These are phyloP conservation scores for Ormosia semicastrata DNA, from an alignment of 306 rosid genomes.

Conservation along the genomic window DNA sequence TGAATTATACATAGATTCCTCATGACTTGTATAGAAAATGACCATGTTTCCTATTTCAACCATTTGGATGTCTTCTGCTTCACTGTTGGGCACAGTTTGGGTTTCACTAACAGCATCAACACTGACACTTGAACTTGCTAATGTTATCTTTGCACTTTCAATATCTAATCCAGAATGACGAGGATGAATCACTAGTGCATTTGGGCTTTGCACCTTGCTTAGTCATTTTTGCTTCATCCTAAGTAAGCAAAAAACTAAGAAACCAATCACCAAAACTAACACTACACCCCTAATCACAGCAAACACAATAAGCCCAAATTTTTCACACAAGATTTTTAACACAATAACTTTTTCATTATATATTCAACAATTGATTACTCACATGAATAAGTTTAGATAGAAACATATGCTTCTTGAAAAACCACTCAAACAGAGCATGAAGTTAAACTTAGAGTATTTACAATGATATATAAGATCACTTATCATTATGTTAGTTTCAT, in stretches of 20 bases:
- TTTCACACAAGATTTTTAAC: no score
- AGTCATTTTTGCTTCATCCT: conserved; percentile 67
- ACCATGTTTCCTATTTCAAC: conserved; percentile 93
- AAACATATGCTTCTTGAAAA: no score
- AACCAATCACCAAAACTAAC: conserved; percentile 50
- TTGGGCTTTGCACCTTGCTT: conserved; percentile 88
- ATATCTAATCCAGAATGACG: conserved; percentile 82
- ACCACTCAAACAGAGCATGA: no score
- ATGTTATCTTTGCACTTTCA: conserved; percentile 84
- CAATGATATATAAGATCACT: no score
- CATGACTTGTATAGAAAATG: conserved; percentile 84
- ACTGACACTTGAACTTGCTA: conserved; percentile 87
- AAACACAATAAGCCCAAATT: conserved; percentile 64
- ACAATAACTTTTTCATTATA: no score
- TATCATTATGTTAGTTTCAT: no score
- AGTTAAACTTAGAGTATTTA: no score
- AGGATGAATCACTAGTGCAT: conserved; percentile 74
- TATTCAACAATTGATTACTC: no score
- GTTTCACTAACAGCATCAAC: conserved; percentile 71
- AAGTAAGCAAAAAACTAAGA: conserved; percentile 59
- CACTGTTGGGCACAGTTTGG: conserved; percentile 50
- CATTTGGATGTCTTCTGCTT: conserved; percentile 80
- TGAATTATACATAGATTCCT: no score
- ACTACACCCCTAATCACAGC: conserved; percentile 59
- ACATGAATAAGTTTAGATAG: no score